A percentile compares a stretch with the other conserved stretches of the same genome.
Evolutionary conservation across 139 green algal genomes (phyloP).

Genomic region (Chlorella sp.): DNA sequence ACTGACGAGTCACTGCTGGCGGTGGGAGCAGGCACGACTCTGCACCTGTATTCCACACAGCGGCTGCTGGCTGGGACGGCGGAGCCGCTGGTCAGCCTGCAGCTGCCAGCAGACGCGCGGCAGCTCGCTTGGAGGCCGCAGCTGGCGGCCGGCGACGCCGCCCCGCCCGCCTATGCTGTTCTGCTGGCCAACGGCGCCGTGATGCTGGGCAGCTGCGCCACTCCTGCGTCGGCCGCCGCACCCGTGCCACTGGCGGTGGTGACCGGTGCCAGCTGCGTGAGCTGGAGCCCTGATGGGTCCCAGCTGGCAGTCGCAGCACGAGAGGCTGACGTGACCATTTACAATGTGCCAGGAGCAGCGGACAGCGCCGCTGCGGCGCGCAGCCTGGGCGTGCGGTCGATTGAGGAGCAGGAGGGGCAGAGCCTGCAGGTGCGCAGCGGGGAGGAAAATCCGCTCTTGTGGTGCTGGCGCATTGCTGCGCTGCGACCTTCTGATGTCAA

Average conservation of each 20-base stretch:
- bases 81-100: neutral
- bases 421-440: neutral
- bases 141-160: neutral
- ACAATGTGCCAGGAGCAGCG: neutral
- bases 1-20: slow-evolving; percentile 16
- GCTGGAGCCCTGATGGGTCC: slow-evolving; percentile 34
- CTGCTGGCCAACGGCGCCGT: slow-evolving; percentile 18
- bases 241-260: neutral
- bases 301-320: slow-evolving; percentile 18
- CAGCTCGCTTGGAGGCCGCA: slow-evolving; percentile 1
- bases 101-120: neutral
- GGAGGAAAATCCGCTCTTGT: neutral
- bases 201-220: slow-evolving; percentile 8
- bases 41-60: slow-evolving; percentile 25
- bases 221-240: neutral
- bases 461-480: too few species aligned
- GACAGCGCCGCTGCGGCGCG: neutral
- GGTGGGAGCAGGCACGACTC: neutral
- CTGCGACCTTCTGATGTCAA: too few species aligned
- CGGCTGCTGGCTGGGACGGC: slow-evolving; percentile 6
- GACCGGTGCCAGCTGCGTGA: neutral
- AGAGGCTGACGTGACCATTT: slow-evolving; percentile 22
- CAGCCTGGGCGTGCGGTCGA: neutral
- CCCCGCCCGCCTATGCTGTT: too few species aligned
- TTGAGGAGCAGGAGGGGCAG: slow-evolving; percentile 8